These are phyloP conservation scores for Blumeriella jaapii DNA, from an alignment of 2,329 filamentous ascomycete genomes.

Conservation along the genomic window DNA sequence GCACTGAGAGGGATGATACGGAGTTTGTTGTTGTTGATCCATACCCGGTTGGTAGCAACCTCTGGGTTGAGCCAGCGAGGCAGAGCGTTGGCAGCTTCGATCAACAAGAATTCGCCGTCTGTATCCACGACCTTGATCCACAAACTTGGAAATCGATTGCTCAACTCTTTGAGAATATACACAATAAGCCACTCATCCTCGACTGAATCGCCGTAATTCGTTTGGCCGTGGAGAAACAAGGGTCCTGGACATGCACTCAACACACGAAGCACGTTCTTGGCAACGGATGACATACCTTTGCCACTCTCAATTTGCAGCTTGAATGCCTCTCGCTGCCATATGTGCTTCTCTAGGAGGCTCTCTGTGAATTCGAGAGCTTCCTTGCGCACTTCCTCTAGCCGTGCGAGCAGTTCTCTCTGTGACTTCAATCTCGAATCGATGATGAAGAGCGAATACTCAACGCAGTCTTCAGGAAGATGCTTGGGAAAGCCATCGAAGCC, in stretches of 20 bases:
- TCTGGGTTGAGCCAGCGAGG: constrained; percentile 90
- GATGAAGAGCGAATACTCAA: constrained; percentile 74
- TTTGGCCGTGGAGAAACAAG: constrained; percentile 60
- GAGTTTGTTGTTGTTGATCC: constrained; percentile 71
- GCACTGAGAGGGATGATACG: constrained; percentile 54
- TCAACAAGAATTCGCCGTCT: constrained; percentile 89
- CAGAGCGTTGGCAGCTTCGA: constrained; percentile 81
- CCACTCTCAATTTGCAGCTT: constrained; percentile 45
- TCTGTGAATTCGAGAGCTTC: constrained; percentile 51
- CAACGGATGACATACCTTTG: constrained; percentile 36
- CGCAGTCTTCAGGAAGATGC: constrained; percentile 66
- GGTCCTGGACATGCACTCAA: constrained; percentile 30
- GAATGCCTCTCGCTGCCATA: constrained; percentile 87
- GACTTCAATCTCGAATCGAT: constrained; percentile 46
- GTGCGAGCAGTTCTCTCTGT: constrained; percentile 43
- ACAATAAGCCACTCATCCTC: constrained; percentile 98
- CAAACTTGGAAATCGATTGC: constrained; percentile 55
- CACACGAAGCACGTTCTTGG: constrained; percentile 4
- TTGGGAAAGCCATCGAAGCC: constrained; percentile 48
- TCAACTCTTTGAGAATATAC: constrained; percentile 74
- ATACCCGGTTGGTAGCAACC: constrained; percentile 75
- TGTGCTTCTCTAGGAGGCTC: constrained; percentile 66
- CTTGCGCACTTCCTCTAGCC: constrained; percentile 62
- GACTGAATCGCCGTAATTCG: constrained; percentile 86
- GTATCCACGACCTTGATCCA: constrained; percentile 80